Evolutionary conservation across 2,329 filamentous ascomycete species (phyloP), one percentile per base, ranked within the genome.

Genomic region (Phyllosticta citrichinensis): DNA sequence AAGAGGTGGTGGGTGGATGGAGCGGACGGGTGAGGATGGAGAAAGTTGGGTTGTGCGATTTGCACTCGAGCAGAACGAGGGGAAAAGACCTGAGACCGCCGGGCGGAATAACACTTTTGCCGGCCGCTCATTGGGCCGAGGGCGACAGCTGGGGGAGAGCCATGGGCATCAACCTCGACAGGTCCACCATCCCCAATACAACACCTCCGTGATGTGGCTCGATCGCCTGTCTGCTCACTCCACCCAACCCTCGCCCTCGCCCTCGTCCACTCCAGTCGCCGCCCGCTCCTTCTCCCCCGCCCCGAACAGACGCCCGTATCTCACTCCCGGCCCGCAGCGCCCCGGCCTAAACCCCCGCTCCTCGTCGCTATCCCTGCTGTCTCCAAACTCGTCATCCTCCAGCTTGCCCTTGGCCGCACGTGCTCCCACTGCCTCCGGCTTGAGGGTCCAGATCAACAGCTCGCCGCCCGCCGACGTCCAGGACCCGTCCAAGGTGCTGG

Each of bases 331-430:
- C 35, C 86, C 85, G 12, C 83, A 86, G 67, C 83, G 90, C 62
- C 83, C 88, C 22, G 84, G 84, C 14, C 75, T 87, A 51, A 84
- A 81, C 55, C 85, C 89, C 22, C 83, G 89, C 64, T 86, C 85
- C 5, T 96, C 93, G 0, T 89, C 89, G 1, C 77, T 93, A 6
- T 94, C 91, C 1, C 79, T 93, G n/a, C 84, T 75, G n/a, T 83
- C 80, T 27, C 78, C 89, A 5, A 89, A 84, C 73, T 87, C 90
- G 60, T 96, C 93, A 2, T 87, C 84, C 3, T 80, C 84, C 0
- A 96, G 90, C 51, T 79, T 96, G 24, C 81, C 90, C 22, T 79
- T 83, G n/a, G 80, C 82, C 3, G 79, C 83, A 30, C 82, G 84
- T 63, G 79, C 82, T 62, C 77, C 83, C 59, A 89, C 91, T 79